A percentile compares a stretch with the other conserved stretches of the same genome.
Conservation (phyloP, 2,329 filamentous ascomycete species). For the Talaromyces pinophilus region DNA sequence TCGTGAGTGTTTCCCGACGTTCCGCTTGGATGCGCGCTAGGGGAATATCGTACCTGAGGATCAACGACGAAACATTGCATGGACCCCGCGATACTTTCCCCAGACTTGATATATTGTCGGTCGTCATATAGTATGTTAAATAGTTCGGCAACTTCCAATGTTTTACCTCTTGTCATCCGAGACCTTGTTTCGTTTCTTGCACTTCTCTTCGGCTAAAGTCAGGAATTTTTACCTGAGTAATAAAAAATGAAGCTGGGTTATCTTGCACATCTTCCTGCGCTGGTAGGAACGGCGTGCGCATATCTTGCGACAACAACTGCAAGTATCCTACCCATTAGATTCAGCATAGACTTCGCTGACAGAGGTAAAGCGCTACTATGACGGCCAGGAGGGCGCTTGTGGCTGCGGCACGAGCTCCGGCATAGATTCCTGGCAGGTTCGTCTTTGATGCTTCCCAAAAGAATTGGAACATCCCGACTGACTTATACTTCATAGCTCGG, state of each 20-base stretch:
- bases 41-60: constrained; percentile 14
- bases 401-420: constrained; percentile 33
- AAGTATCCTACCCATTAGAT: neutral
- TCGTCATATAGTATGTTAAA: neutral
- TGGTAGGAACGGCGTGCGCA: constrained; percentile 16
- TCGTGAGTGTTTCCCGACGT: constrained; percentile 8
- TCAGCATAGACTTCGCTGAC: neutral
- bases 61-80: neutral
- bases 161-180: neutral
- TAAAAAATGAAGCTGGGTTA: constrained; percentile 19
- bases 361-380: constrained; percentile 30
- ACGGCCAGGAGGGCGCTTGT: constrained; percentile 36
- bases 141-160: neutral
- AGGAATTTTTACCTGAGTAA: neutral
- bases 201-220: neutral
- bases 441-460: constrained; percentile 12
- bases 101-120: neutral
- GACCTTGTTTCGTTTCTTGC: neutral
- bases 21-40: constrained; percentile 10
- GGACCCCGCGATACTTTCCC: neutral
- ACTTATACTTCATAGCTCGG: constrained; percentile 34
- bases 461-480: neutral
- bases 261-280: constrained; percentile 8
- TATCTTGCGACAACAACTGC: constrained; percentile 22
- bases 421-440: constrained; percentile 32